Evolutionary conservation across 1,284 basidiomycete genomes (phyloP), one percentile per base, ranked within the genome.

Genomic region (Ceratobasidium sp.): DNA sequence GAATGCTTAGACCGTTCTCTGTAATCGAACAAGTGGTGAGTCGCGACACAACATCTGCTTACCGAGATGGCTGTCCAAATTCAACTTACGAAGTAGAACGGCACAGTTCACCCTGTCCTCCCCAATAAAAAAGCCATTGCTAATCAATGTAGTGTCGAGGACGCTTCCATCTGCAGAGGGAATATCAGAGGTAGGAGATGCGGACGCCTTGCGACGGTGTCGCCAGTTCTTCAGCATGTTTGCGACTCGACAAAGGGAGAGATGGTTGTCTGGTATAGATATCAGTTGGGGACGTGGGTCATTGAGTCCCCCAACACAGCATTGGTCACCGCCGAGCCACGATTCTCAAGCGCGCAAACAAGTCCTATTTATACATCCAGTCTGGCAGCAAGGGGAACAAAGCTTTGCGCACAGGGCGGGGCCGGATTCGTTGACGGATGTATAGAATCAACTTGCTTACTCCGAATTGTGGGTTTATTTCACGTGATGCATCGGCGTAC

Each of bases 81-180:
- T 73, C 40, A 3, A 90, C 95, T 86, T 83, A 96, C 96, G 91
- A 84, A 95, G 99, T 0, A 98, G 97, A 52, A 95, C 96, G 0
- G 96, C 95, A 84, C 97, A 99, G 82, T 96, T 98, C 78, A 98
- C 94, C 83, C 93, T 93, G 81, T 95, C 94, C 46, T 86, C 86
- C 0, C 93, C 94, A 73, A 90, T 85, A 85, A 99, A 98, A 86
- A 95, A 97, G 20, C 93, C 92, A 81, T 98, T 96, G 79, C 92
- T 95, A 74, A 99, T 87, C 15, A 92, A 91, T 52, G 94, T 87
- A 42, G 94, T 94, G 82, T 97, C 95, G 84, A 99, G 99, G 52
- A 97, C 91, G 83, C 89, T 87, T 83, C 94, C 97, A 80, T 94
- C 88, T 80, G 97, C 95, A 77, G 94, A 89, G 86, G 99, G 89